Conservation (phyloP, 768 basidiomycete species). For the Leccinum boreale region DNA sequence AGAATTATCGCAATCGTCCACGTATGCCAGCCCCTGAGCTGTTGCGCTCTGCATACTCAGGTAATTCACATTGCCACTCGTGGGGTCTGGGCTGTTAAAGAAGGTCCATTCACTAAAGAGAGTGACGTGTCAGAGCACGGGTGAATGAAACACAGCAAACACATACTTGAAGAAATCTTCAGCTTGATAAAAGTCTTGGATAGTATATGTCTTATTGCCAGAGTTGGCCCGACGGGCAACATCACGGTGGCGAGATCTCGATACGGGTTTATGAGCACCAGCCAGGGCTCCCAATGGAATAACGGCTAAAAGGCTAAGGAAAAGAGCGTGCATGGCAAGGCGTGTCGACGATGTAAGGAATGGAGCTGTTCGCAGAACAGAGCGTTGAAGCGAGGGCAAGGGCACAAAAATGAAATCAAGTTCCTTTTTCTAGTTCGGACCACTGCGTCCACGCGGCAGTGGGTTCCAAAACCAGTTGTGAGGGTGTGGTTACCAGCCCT, state of each 20-base stretch:
- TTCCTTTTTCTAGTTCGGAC: not conserved
- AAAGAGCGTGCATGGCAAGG: slow-evolving; percentile 32
- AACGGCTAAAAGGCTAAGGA: slow-evolving; percentile 29
- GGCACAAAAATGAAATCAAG: not conserved
- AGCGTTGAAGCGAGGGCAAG: not conserved
- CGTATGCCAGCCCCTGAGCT: slow-evolving; percentile 54
- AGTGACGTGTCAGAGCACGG: not conserved
- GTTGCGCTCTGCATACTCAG: slow-evolving; percentile 45
- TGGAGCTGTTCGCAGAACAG: slow-evolving; percentile 1
- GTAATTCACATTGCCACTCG: slow-evolving; percentile 66
- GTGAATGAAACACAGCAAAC: not conserved
- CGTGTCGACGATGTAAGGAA: slow-evolving; percentile 9
- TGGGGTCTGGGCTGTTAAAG: slow-evolving; percentile 62
- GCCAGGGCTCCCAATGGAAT: slow-evolving; percentile 36
- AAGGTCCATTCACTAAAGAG: slow-evolving; percentile 63
- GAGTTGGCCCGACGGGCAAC: slow-evolving; percentile 17
- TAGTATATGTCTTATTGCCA: slow-evolving; percentile 30
- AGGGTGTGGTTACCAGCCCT: slow-evolving; percentile 12
- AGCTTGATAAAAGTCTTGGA: slow-evolving; percentile 44
- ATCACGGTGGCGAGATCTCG: slow-evolving; percentile 30
- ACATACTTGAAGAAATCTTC: slow-evolving; percentile 60
- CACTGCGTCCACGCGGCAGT: slow-evolving; percentile 3
- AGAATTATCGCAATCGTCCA: slow-evolving; percentile 51
- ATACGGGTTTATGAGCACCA: slow-evolving; percentile 28
- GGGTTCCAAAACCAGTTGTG: not conserved